These are phyloP conservation scores for Petunia secreta DNA, from an alignment of 257 asterid genomes.

Conservation along the genomic window DNA sequence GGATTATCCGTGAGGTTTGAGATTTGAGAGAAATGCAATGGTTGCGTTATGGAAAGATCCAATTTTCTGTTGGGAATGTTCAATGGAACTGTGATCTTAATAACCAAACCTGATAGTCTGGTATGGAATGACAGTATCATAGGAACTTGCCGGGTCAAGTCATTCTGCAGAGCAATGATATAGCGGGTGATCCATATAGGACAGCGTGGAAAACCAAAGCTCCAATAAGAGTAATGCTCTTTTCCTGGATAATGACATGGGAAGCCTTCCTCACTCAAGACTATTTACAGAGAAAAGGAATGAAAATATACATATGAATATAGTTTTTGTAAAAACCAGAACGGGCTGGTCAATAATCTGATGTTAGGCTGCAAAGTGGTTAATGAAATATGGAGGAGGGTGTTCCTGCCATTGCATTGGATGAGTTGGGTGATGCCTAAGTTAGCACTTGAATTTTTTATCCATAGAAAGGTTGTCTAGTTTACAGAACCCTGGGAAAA, in stretches of 20 bases:
- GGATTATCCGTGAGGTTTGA: constrained; percentile 10
- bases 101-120: background rate
- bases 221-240: background rate
- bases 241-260: background rate
- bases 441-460: background rate
- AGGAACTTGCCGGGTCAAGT: constrained; percentile 18
- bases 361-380: background rate
- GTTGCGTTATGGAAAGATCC: constrained; percentile 16
- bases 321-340: constrained; percentile 4
- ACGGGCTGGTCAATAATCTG: constrained; percentile 19
- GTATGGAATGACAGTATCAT: background rate
- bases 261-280: background rate
- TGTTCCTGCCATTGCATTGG: constrained; percentile 20
- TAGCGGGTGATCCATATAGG: background rate
- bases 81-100: background rate
- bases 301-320: background rate
- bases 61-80: background rate
- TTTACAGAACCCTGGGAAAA: constrained; percentile 8
- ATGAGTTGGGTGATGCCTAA: background rate
- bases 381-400: constrained; percentile 8
- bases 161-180: constrained; percentile 1
- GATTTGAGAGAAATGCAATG: constrained; percentile 7
- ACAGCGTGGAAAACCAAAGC: constrained; percentile 5
- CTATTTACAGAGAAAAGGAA: background rate
- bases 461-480: background rate